Evolutionary conservation across 257 asterid genomes (phyloP), one percentile per base, ranked within the genome.

Genomic region (Striga asiatica): DNA sequence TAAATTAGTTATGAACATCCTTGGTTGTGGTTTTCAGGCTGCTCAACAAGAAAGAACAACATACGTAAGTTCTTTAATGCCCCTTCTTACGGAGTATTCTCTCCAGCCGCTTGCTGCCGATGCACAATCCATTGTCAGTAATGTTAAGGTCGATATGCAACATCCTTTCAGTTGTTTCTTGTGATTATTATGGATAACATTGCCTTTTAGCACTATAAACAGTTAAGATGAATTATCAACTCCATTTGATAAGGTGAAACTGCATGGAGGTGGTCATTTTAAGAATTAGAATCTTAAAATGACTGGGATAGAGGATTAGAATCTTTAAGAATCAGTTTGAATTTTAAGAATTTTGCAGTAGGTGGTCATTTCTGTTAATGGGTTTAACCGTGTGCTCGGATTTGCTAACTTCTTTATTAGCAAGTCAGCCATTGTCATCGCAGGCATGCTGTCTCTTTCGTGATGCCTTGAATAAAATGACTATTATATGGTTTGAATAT

Each of bases 71-170:
- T 80, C 94, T 48, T 70, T 92, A 65, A 72, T 84, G 93, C 94
- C 97, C 45, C 97, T 92, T 80, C 99, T 92, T 65, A 93, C 82
- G 35, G 95, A 92, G 72, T 84, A 92, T 81, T 80, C 88, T 64
- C 89, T 92, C 64, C 89, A 88, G 79, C 94, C 94, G 37, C 80
- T 82, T 43, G 86, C 71, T 66, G 76, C 88, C 34, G 95, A 92
- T 79, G 99, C 99, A 60, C 97, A 92, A 62, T 88, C 97, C 59
- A 82, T 92, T 73, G 97, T 85, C 70, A 79, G 97, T 61, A 77
- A 80, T 71, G 84, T 84, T 73, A 92, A 92, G 99, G 98, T 89
- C 46, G 62, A 62, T 58, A 42, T 49, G 60, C 13, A 12, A 28
- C 19, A 29, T 60, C 22, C 43, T 69, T 48, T 41, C 56, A 61